These are phyloP conservation scores for Aspergillaceae sp. DNA, from an alignment of 2,329 filamentous ascomycete genomes.

Conservation along the genomic window DNA sequence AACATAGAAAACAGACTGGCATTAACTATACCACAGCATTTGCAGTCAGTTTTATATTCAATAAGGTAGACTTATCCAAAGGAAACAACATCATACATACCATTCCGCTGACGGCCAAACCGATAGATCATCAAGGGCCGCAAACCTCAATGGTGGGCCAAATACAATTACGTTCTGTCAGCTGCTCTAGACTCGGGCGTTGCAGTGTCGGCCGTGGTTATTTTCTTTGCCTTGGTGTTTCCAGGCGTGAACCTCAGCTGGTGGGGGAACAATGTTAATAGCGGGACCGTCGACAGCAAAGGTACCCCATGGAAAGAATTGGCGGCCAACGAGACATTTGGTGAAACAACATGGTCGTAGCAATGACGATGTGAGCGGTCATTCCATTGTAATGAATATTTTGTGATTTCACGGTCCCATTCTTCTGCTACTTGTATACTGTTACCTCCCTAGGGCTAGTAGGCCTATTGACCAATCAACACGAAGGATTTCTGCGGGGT, in stretches of 20 bases:
- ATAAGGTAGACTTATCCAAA: constrained; percentile 13
- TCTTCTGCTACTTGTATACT: neutral
- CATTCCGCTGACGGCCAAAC: neutral
- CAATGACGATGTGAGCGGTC: neutral
- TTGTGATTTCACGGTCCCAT: neutral
- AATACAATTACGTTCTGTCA: constrained; percentile 28
- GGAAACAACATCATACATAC: too few species aligned
- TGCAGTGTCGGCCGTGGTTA: constrained; percentile 28
- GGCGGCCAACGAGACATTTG: constrained; percentile 8
- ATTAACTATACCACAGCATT: constrained; percentile 18
- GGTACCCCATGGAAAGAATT: constrained; percentile 16
- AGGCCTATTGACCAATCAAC: neutral
- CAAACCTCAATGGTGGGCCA: constrained; percentile 14
- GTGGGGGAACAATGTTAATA: constrained; percentile 27
- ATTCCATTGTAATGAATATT: neutral
- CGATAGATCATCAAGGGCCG: constrained; percentile 9
- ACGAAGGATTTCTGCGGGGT: neutral
- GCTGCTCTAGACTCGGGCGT: constrained; percentile 27
- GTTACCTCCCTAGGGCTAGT: neutral
- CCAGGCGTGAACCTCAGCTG: constrained; percentile 20
- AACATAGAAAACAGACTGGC: constrained; percentile 7
- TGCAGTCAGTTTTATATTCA: constrained; percentile 27
- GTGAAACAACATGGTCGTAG: constrained; percentile 7
- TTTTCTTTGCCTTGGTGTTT: constrained; percentile 31
- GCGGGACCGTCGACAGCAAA: constrained; percentile 27